phyloP scores from a whole-genome alignment of 176 grass and related monocot species.

The Eleusine coracana region DNA sequence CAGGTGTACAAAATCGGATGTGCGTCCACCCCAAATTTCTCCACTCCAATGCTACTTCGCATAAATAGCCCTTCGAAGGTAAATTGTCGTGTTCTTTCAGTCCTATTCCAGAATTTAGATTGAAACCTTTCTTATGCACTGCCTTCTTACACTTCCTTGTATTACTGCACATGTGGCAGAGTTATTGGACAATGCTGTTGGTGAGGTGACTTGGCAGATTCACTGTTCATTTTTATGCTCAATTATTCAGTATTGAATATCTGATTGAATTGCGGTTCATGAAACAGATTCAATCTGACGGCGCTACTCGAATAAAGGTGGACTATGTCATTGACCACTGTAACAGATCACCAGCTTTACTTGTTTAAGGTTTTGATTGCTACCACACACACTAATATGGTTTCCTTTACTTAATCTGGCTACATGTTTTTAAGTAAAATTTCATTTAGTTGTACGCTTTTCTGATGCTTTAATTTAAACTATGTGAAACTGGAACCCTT shows the following conservation, averaged over 20 bases:
- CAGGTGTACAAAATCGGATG: conserved; percentile 58
- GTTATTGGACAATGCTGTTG: conserved; percentile 64
- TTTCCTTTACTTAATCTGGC: neutral
- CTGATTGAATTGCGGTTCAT: conserved; percentile 26
- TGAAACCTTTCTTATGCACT: neutral
- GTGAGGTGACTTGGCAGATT: conserved; percentile 48
- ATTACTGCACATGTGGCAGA: conserved; percentile 56
- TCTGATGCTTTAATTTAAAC: neutral
- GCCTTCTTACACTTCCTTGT: neutral
- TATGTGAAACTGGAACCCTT: neutral
- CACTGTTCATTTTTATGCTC: neutral
- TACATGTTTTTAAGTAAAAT: neutral
- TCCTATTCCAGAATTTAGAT: neutral
- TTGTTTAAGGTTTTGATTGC: conserved; percentile 62
- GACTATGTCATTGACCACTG: conserved; percentile 57
- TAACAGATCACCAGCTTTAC: conserved; percentile 56
- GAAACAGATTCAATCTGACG: conserved; percentile 63
- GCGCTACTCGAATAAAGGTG: conserved; percentile 64
- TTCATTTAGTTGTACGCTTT: neutral
- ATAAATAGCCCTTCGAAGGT: conserved; percentile 77
- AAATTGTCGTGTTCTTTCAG: neutral
- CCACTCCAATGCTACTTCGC: conserved; percentile 73
- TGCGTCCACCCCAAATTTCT: conserved; percentile 69
- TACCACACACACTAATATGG: no score
- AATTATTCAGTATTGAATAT: neutral